These are phyloP conservation scores for Xerocomus amazonicus DNA, from an alignment of 1,284 basidiomycete species.

Conservation along the genomic window DNA sequence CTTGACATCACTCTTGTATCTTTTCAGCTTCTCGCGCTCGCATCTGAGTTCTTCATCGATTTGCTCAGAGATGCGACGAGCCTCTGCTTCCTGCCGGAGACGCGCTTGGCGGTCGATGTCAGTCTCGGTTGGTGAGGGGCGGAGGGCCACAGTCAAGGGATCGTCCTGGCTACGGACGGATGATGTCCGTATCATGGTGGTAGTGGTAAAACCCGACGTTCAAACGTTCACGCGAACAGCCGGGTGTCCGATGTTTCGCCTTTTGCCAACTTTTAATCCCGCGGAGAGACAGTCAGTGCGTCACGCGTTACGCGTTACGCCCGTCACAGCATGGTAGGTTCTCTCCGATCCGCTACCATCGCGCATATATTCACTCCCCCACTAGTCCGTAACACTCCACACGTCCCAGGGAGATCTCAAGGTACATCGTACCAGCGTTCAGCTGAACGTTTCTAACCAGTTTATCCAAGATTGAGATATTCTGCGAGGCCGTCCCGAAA, in stretches of 20 bases:
- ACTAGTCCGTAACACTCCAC: conserved; percentile 90
- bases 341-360: conserved; percentile 18
- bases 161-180: conserved; percentile 71
- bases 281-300: background rate
- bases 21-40: conserved; percentile 61
- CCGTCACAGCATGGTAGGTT: conserved; percentile 33
- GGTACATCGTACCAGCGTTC: conserved; percentile 41
- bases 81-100: conserved; percentile 64
- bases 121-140: conserved; percentile 64
- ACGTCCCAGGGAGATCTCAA: conserved; percentile 95
- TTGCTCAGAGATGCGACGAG: conserved; percentile 67
- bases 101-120: conserved; percentile 57
- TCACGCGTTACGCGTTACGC: conserved; percentile 32
- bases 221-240: conserved; percentile 16
- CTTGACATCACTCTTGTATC: conserved; percentile 70
- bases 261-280: background rate
- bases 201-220: conserved; percentile 7
- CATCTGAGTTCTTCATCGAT: conserved; percentile 75
- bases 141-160: conserved; percentile 64
- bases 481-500: conserved; percentile 94
- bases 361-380: conserved; percentile 14
- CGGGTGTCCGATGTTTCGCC: background rate
- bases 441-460: background rate
- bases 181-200: conserved; percentile 55
- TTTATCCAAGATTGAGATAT: conserved; percentile 79